Evolutionary conservation across 2,329 filamentous ascomycete genomes (phyloP).

Genomic region (Claviceps cyperi): DNA sequence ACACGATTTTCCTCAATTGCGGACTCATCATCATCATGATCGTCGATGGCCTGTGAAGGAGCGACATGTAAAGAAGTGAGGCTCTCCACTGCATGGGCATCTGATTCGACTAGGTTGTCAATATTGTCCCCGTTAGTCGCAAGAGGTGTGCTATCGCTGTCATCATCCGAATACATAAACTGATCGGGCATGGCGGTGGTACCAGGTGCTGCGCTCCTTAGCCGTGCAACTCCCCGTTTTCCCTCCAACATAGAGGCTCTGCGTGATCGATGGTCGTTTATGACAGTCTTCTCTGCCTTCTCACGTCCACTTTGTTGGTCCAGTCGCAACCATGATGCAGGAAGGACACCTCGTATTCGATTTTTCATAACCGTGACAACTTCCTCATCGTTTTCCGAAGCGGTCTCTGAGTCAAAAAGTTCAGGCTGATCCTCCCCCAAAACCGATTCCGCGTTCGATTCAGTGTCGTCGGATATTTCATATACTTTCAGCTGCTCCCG

Average conservation of each 20-base stretch:
- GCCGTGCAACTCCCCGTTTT: constrained; percentile 36
- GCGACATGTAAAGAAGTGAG: background rate
- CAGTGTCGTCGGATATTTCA: background rate
- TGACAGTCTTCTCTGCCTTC: constrained; percentile 16
- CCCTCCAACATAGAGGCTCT: constrained; percentile 24
- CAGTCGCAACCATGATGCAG: constrained; percentile 52
- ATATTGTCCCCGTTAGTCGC: background rate
- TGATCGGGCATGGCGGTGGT: constrained; percentile 20
- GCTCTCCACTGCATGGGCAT: background rate
- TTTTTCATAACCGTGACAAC: constrained; percentile 25
- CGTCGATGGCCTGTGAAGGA: background rate
- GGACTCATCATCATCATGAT: constrained; percentile 22
- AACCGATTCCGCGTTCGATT: background rate
- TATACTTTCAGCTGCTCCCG: background rate
- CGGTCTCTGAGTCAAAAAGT: constrained; percentile 12
- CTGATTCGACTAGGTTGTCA: background rate
- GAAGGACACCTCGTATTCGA: constrained; percentile 45
- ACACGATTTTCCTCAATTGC: constrained; percentile 37
- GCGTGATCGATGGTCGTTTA: constrained; percentile 14
- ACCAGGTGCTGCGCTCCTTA: constrained; percentile 19
- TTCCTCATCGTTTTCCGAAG: constrained; percentile 28
- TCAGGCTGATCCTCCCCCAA: background rate
- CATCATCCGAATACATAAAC: constrained; percentile 27
- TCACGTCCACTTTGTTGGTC: constrained; percentile 30
- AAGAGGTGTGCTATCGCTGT: background rate